Percentiles rank a stretch among this genome's conserved stretches.
Conservation (phyloP, 2,329 filamentous ascomycete genomes). For the Monosporascus sp. region DNA sequence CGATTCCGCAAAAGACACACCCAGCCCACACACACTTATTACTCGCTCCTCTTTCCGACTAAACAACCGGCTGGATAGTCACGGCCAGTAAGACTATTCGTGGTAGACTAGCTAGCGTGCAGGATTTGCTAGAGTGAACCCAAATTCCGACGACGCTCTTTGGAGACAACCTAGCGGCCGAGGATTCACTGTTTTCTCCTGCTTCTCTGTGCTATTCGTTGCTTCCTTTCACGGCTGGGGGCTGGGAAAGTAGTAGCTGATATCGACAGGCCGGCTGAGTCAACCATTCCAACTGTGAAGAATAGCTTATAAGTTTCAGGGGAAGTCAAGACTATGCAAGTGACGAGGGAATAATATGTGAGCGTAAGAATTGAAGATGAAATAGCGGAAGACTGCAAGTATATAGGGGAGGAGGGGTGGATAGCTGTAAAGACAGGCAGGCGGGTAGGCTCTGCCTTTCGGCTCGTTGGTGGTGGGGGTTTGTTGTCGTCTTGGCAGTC, state of each 20-base stretch:
- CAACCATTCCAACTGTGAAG: neutral
- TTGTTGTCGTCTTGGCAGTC: constrained; percentile 14
- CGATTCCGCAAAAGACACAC: neutral
- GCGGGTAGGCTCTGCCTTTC: constrained; percentile 9
- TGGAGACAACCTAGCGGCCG: neutral
- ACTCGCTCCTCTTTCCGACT: neutral
- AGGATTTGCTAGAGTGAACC: neutral
- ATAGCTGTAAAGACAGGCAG: constrained; percentile 6
- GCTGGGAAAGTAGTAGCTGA: neutral
- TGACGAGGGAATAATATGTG: neutral
- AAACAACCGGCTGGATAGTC: neutral
- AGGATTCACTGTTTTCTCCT: neutral
- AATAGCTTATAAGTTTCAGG: neutral
- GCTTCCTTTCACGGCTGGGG: neutral
- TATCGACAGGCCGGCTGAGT: neutral
- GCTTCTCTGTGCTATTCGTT: neutral
- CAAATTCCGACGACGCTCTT: neutral
- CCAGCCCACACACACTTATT: neutral
- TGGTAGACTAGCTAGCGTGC: neutral
- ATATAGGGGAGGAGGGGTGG: neutral
- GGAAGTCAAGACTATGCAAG: neutral
- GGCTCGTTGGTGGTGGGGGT: constrained; percentile 2
- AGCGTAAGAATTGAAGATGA: neutral
- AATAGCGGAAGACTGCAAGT: neutral
- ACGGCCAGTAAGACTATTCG: neutral